These are phyloP conservation scores for Hypoxylon sp. DNA, from an alignment of 2,329 filamentous ascomycete species.

Conservation along the genomic window DNA sequence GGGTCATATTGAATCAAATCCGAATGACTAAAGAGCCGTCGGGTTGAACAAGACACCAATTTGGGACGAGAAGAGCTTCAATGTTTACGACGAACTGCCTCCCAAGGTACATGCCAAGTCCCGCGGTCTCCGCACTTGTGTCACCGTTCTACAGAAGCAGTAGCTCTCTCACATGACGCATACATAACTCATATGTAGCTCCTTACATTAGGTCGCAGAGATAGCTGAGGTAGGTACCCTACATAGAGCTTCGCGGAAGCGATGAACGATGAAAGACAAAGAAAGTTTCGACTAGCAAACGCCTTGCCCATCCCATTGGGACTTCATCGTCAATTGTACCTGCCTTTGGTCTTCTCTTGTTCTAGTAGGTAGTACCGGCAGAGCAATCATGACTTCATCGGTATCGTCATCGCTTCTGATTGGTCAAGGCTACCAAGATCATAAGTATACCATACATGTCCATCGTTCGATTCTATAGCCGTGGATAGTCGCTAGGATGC, in stretches of 20 bases:
- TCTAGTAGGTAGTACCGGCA: slow-evolving; percentile 27
- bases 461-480: slow-evolving; percentile 16
- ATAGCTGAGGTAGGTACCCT: slow-evolving; percentile 10
- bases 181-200: neutral
- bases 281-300: slow-evolving; percentile 14
- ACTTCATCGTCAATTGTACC: slow-evolving; percentile 27
- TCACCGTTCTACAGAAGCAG: slow-evolving; percentile 20
- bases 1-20: slow-evolving; percentile 6
- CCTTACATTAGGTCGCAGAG: slow-evolving; percentile 7
- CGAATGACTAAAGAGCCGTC: slow-evolving; percentile 13
- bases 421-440: slow-evolving; percentile 19
- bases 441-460: slow-evolving; percentile 25
- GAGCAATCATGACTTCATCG: slow-evolving; percentile 40
- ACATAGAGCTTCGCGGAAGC: neutral
- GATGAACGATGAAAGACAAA: slow-evolving; percentile 15
- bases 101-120: neutral
- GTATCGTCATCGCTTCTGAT: slow-evolving; percentile 22
- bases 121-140: slow-evolving; percentile 27
- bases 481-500: neutral
- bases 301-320: slow-evolving; percentile 15
- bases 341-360: slow-evolving; percentile 17
- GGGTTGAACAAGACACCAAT: slow-evolving; percentile 9
- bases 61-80: slow-evolving; percentile 10
- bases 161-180: slow-evolving; percentile 22
- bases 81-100: slow-evolving; percentile 4